These are phyloP conservation scores for Solanum lignicaule DNA, from an alignment of 257 asterid genomes.

Conservation along the genomic window DNA sequence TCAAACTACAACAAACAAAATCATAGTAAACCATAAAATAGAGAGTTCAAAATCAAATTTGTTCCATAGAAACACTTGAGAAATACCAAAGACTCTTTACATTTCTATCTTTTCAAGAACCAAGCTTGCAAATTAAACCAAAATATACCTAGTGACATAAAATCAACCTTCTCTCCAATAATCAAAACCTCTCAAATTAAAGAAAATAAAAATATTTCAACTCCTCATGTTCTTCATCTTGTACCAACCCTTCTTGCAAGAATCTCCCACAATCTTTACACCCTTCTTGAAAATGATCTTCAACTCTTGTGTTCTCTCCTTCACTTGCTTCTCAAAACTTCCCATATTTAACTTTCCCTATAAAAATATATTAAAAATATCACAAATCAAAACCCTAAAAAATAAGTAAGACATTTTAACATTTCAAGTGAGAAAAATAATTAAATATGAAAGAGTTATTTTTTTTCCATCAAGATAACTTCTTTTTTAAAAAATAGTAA, in stretches of 20 bases:
- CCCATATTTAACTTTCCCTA: conserved; percentile 23
- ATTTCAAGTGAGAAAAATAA: background rate
- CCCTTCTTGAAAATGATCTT: conserved; percentile 39
- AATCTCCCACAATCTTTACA: conserved; percentile 25
- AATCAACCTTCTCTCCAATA: background rate
- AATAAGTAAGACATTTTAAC: background rate
- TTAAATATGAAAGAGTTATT: background rate
- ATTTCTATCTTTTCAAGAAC: background rate
- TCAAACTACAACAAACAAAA: background rate
- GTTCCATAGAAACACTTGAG: background rate
- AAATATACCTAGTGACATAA: background rate
- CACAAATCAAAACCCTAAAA: background rate
- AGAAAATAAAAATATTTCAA: background rate
- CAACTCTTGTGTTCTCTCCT: conserved; percentile 30
- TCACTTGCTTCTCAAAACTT: conserved; percentile 42
- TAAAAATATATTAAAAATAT: background rate
- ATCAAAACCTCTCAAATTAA: background rate
- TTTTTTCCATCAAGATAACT: no score
- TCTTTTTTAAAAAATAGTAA: no score
- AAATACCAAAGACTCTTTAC: background rate
- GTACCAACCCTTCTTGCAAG: conserved; percentile 66
- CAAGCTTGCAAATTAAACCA: background rate
- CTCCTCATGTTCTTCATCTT: conserved; percentile 35
- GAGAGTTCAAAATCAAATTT: background rate
- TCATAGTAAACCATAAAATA: background rate